Percentiles rank a stretch among this genome's conserved stretches.
Conservation (phyloP, 2,329 filamentous ascomycete species). For the Fulvia fulva region DNA sequence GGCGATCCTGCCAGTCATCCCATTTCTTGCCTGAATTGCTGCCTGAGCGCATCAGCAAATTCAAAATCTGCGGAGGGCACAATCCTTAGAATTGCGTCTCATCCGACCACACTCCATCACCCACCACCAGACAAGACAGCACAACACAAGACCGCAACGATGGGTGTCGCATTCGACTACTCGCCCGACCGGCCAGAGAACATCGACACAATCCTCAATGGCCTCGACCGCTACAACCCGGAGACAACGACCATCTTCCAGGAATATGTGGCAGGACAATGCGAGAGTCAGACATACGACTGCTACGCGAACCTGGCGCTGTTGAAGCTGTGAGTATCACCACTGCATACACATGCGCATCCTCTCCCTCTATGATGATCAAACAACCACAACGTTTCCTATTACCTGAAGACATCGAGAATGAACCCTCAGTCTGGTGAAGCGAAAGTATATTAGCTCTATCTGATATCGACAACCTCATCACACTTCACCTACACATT, state of each 20-base stretch:
- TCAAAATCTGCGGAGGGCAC: background rate
- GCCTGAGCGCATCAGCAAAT: background rate
- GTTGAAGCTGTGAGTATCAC: constrained; percentile 81
- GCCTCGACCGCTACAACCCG: constrained; percentile 96
- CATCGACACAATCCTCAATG: constrained; percentile 90
- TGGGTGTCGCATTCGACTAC: constrained; percentile 68
- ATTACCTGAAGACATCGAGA: constrained; percentile 74
- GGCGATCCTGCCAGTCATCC: background rate
- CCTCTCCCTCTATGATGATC: constrained; percentile 67
- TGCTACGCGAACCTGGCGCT: constrained; percentile 95
- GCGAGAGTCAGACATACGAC: constrained; percentile 90
- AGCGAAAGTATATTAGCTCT: constrained; percentile 66
- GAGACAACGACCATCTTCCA: constrained; percentile 92
- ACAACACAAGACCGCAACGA: constrained; percentile 21
- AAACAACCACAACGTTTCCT: constrained; percentile 82
- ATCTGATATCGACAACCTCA: constrained; percentile 56
- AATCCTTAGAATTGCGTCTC: background rate
- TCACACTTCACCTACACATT: constrained; percentile 1
- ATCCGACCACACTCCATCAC: background rate
- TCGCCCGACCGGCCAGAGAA: constrained; percentile 87
- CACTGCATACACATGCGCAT: background rate
- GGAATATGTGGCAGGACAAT: constrained; percentile 90
- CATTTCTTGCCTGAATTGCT: background rate
- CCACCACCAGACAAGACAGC: background rate
- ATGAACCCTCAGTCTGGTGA: constrained; percentile 57